Evolutionary conservation across 2,329 filamentous ascomycete species (phyloP).

Genomic region (Colletotrichum sojae): DNA sequence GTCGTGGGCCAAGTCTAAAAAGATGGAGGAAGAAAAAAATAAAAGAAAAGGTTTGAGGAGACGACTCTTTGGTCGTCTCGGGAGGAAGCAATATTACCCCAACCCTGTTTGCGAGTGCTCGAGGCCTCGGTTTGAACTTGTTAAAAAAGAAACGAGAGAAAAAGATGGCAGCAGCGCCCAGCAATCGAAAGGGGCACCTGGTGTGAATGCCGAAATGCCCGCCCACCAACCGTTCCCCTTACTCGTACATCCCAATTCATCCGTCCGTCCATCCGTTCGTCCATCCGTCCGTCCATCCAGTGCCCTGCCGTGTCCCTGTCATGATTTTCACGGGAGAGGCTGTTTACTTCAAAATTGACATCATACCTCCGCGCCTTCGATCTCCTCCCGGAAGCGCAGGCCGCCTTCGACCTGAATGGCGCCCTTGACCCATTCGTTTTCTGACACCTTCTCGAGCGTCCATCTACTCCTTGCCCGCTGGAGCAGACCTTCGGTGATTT

Average conservation of each 20-base stretch:
- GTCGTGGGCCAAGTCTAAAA: constrained; percentile 29
- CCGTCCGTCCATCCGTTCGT: constrained; percentile 32
- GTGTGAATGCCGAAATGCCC: constrained; percentile 20
- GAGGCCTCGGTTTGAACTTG: constrained; percentile 30
- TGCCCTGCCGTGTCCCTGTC: constrained; percentile 15
- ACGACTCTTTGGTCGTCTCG: neutral
- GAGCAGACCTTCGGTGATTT: constrained; percentile 86
- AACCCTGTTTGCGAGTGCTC: constrained; percentile 24
- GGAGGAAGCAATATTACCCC: constrained; percentile 7
- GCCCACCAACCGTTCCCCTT: constrained; percentile 16
- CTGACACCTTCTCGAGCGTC: constrained; percentile 80
- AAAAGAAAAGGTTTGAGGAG: neutral
- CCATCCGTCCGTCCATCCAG: constrained; percentile 25
- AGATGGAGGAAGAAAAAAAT: too few species aligned
- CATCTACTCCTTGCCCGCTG: constrained; percentile 86
- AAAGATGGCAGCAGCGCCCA: constrained; percentile 23
- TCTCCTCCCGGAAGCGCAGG: constrained; percentile 71
- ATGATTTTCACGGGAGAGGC: constrained; percentile 20
- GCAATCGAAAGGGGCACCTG: constrained; percentile 2
- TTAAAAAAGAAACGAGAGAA: constrained; percentile 38
- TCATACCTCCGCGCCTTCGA: constrained; percentile 68
- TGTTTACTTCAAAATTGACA: constrained; percentile 33
- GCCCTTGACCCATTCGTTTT: constrained; percentile 80
- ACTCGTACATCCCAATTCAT: constrained; percentile 31
- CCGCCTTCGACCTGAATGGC: constrained; percentile 79